phyloP scores from a whole-genome alignment of 192 early-diverging fungal genomes.

The Phycomyces nitens region DNA sequence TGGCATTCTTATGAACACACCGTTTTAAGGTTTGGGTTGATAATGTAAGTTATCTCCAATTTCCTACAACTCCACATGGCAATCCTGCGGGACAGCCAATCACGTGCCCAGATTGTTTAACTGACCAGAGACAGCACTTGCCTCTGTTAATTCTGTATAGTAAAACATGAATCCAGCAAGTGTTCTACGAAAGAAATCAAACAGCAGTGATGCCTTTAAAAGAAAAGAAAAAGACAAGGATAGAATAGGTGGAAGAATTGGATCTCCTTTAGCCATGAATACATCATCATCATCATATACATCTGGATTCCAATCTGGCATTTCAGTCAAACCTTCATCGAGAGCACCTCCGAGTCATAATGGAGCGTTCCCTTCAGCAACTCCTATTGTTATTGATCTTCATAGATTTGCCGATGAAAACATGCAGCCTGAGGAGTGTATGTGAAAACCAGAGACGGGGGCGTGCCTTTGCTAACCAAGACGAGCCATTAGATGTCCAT shows the following conservation, averaged over 20 bases:
- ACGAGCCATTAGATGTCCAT: conserved; percentile 43
- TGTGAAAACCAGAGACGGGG: not conserved
- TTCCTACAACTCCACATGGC: too few relatives aligned
- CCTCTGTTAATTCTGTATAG: too few relatives aligned
- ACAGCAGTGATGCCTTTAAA: not conserved
- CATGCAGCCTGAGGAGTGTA: conserved; percentile 30
- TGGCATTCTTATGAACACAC: too few relatives aligned
- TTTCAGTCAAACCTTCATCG: not conserved
- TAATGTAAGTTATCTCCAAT: too few relatives aligned
- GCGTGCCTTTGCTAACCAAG: not conserved
- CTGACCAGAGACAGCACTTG: too few relatives aligned
- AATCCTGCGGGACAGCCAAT: too few relatives aligned
- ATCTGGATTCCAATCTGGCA: not conserved
- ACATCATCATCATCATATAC: conserved; percentile 5
- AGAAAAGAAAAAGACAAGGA: conserved; percentile 18
- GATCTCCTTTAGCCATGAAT: not conserved
- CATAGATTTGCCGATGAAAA: conserved; percentile 31
- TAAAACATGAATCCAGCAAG: not conserved
- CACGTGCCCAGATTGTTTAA: too few relatives aligned
- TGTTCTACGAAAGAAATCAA: conserved; percentile 1
- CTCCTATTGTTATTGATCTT: conserved; percentile 22
- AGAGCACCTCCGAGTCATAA: conserved; percentile 1
- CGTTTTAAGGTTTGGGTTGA: too few relatives aligned
- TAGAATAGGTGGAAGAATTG: not conserved
- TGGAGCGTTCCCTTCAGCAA: not conserved